A percentile compares a stretch with the other conserved stretches of the same genome.
Conservation (phyloP, 1,284 basidiomycete genomes). For the Rhizoctonia solani region DNA sequence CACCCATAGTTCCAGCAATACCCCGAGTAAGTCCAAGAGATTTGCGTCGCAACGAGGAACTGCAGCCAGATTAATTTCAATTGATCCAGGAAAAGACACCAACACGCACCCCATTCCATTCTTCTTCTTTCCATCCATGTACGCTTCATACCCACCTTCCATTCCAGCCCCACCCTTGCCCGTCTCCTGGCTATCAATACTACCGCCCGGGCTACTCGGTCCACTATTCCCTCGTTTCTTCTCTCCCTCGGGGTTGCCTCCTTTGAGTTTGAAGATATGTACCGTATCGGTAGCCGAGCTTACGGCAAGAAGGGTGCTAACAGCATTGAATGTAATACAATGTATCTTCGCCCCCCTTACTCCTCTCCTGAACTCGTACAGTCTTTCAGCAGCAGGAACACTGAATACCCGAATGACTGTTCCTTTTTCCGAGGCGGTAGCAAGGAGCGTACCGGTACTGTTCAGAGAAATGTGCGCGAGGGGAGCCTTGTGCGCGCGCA, state of each 20-base stretch:
- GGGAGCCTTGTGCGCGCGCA: conserved; percentile 96
- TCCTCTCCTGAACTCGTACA: conserved; percentile 94
- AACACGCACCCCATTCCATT: conserved; percentile 56
- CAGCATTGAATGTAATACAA: conserved; percentile 89
- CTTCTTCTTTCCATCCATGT: conserved; percentile 70
- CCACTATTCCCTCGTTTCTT: conserved; percentile 1
- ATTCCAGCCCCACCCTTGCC: conserved; percentile 53
- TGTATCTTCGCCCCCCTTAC: conserved; percentile 86
- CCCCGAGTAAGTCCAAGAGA: conserved; percentile 36
- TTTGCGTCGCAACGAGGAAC: conserved; percentile 35
- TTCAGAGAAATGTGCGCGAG: conserved; percentile 89
- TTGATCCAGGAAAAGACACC: not conserved
- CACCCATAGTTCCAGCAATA: conserved; percentile 59
- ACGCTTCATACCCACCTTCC: conserved; percentile 77
- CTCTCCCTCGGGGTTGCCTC: conserved; percentile 42
- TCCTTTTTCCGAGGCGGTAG: conserved; percentile 93
- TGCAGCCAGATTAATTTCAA: conserved; percentile 1
- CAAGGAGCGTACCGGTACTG: conserved; percentile 85
- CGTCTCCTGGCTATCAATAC: conserved; percentile 62
- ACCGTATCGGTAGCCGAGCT: conserved; percentile 94
- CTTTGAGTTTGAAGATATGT: conserved; percentile 88
- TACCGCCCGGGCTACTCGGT: conserved; percentile 60
- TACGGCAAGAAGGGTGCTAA: conserved; percentile 84
- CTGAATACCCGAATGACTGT: conserved; percentile 96
- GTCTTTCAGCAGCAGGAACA: conserved; percentile 87